phyloP scores from a whole-genome alignment of 2,329 filamentous ascomycete species.

The Stylonectria norvegica region DNA sequence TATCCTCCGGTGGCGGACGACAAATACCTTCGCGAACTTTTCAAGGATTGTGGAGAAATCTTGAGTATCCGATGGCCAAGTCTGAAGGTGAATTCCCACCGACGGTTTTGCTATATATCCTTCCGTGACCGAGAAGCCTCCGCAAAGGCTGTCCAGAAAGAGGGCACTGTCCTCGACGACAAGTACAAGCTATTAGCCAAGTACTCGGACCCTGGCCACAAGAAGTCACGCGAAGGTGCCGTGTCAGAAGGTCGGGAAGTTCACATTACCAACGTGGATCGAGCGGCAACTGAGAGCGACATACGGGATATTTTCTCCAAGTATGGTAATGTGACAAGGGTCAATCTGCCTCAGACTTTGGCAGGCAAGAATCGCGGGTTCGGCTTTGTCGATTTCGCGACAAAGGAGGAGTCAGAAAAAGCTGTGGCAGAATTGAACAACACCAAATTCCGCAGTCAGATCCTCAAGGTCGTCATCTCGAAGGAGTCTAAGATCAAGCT shows the following conservation, averaged over 20 bases:
- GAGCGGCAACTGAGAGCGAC: conserved; percentile 61
- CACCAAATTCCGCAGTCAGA: conserved; percentile 63
- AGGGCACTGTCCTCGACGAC: conserved; percentile 67
- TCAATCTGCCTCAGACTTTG: conserved; percentile 67
- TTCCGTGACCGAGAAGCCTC: conserved; percentile 70
- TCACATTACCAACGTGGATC: conserved; percentile 68
- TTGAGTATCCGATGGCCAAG: conserved; percentile 86
- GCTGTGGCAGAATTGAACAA: conserved; percentile 68
- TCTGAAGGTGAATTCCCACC: conserved; percentile 80
- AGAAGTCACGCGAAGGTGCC: conserved; percentile 75
- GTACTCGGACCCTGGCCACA: conserved; percentile 77
- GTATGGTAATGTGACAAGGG: conserved; percentile 70
- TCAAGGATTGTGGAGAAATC: conserved; percentile 74
- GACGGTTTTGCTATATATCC: conserved; percentile 95
- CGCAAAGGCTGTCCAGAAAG: conserved; percentile 65
- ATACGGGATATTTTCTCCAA: conserved; percentile 68
- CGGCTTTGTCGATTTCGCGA: conserved; percentile 74
- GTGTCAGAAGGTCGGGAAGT: conserved; percentile 85
- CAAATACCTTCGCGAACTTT: conserved; percentile 63
- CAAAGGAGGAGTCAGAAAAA: conserved; percentile 63
- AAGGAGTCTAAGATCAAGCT: conserved; percentile 55
- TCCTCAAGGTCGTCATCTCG: conserved; percentile 63
- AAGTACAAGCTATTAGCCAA: conserved; percentile 69
- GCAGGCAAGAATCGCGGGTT: conserved; percentile 71
- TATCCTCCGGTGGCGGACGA: conserved; percentile 78